Evolutionary conservation across 2,329 filamentous ascomycete species (phyloP).

Genomic region (Gaeumannomyces sp.): DNA sequence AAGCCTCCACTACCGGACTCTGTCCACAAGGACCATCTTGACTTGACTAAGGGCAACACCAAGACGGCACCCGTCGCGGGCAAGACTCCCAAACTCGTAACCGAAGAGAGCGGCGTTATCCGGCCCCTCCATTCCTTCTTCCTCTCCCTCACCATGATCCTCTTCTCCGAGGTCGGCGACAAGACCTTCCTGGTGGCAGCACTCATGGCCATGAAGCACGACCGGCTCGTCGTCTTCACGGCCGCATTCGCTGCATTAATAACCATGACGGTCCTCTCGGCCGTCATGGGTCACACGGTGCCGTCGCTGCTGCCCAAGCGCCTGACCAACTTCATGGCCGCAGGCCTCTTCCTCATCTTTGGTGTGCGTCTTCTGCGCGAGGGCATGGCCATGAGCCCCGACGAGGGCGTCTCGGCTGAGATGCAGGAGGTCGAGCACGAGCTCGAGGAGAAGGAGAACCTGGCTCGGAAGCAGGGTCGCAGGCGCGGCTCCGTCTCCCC

Average conservation of each 20-base stretch:
- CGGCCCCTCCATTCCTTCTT: constrained; percentile 82
- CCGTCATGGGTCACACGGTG: constrained; percentile 85
- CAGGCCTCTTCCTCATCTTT: constrained; percentile 82
- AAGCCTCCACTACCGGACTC: constrained; percentile 63
- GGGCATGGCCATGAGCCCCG: constrained; percentile 79
- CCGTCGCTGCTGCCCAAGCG: constrained; percentile 83
- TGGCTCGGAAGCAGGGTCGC: constrained; percentile 60
- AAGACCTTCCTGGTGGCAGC: constrained; percentile 97
- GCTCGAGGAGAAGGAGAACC: constrained; percentile 85
- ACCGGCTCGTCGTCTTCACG: constrained; percentile 86
- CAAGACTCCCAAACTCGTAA: constrained; percentile 26
- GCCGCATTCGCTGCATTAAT: constrained; percentile 89
- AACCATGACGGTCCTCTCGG: constrained; percentile 92
- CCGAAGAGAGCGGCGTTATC: constrained; percentile 53
- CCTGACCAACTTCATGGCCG: constrained; percentile 83
- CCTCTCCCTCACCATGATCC: constrained; percentile 92
- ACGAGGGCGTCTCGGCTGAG: constrained; percentile 90
- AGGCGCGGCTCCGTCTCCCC: constrained; percentile 64
- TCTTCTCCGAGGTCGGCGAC: constrained; percentile 94
- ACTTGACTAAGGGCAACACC: constrained; percentile 37
- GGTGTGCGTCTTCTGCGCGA: constrained; percentile 79
- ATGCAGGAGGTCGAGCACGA: constrained; percentile 97
- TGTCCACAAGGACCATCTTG: constrained; percentile 58
- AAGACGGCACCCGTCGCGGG: constrained; percentile 4
- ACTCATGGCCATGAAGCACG: constrained; percentile 98